Percentiles rank a stretch among this genome's conserved stretches.
phyloP scores from a whole-genome alignment of 2,329 filamentous ascomycete genomes.

The Claviceps paspali region DNA sequence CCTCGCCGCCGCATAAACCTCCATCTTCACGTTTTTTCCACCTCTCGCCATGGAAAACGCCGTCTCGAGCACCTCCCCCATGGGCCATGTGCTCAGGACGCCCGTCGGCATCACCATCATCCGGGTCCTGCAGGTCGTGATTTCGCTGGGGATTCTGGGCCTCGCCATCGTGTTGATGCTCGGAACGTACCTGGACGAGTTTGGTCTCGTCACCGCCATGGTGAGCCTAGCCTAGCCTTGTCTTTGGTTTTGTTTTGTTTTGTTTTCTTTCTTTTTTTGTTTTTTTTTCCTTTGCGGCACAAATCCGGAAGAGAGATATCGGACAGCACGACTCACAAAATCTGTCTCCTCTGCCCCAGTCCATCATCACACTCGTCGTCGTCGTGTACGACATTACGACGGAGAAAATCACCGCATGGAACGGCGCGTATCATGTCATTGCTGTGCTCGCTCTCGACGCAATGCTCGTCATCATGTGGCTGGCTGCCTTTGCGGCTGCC shows the following conservation, averaged over 20 bases:
- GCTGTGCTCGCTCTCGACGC: conserved; percentile 28
- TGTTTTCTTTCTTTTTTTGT: too few species aligned
- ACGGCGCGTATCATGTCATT: conserved; percentile 25
- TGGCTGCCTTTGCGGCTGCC: conserved; percentile 25
- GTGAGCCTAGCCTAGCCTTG: too few species aligned
- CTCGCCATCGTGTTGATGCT: conserved; percentile 26
- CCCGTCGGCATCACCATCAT: conserved; percentile 28
- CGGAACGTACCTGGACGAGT: conserved; percentile 22
- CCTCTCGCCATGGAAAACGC: conserved; percentile 1
- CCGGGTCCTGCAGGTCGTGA: conserved; percentile 24
- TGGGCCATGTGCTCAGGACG: conserved; percentile 21
- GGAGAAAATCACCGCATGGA: conserved; percentile 22
- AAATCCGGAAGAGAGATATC: too few species aligned
- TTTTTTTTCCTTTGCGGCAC: too few species aligned
- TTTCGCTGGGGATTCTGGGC: conserved; percentile 28
- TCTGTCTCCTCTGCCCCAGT: too few species aligned
- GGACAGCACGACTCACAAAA: too few species aligned
- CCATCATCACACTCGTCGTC: conserved; percentile 30
- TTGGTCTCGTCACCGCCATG: conserved; percentile 25
- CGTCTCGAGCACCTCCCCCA: neutral
- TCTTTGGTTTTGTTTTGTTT: too few species aligned
- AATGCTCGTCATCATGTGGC: conserved; percentile 31
- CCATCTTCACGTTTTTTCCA: too few species aligned
- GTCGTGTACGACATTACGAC: conserved; percentile 26
- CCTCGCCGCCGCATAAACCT: too few species aligned